These are phyloP conservation scores for Debaryomyces castellii DNA, from an alignment of 805 yeast species.

Conservation along the genomic window DNA sequence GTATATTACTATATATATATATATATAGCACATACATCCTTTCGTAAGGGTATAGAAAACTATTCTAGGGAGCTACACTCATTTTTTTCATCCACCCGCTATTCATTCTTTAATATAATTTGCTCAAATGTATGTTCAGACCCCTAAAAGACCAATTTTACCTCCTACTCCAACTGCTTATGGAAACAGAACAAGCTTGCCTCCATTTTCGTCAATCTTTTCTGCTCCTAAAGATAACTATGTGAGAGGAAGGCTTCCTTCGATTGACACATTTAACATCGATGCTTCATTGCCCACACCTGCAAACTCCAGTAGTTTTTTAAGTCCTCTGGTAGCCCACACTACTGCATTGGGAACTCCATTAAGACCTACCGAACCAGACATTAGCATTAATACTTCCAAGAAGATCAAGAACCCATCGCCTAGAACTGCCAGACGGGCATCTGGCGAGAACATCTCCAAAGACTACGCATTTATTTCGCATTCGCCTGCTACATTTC, in stretches of 20 bases:
- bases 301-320: background rate
- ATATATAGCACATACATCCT: background rate
- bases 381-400: conserved; percentile 6
- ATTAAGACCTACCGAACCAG: conserved; percentile 1
- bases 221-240: conserved; percentile 2
- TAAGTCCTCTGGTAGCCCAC: background rate
- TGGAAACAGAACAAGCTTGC: conserved; percentile 28
- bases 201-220: conserved; percentile 40
- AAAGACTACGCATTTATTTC: conserved; percentile 81
- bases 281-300: conserved; percentile 4
- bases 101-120: background rate
- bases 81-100: background rate
- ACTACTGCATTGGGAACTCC: conserved; percentile 3
- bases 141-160: conserved; percentile 34
- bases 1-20: background rate
- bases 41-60: background rate
- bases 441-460: conserved; percentile 1
- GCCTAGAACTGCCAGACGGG: background rate
- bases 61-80: background rate
- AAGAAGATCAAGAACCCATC: conserved; percentile 1
- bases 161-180: conserved; percentile 21
- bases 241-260: conserved; percentile 19
- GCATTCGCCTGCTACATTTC: conserved; percentile 88
- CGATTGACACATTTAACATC: conserved; percentile 20
- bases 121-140: conserved; percentile 23